Conservation (phyloP, 331 rosid species). For the Malus hybrid region DNA sequence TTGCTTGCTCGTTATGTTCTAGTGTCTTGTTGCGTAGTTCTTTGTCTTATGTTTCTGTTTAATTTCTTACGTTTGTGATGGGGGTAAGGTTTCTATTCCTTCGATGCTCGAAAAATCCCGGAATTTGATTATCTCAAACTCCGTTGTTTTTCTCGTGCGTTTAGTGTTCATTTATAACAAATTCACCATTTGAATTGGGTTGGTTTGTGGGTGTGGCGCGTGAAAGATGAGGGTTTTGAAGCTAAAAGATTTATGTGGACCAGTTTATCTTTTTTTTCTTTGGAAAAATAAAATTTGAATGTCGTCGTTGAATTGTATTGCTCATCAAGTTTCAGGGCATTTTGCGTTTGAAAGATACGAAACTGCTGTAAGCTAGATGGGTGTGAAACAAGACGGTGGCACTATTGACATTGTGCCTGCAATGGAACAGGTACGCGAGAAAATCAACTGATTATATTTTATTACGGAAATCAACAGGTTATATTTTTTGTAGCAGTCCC, state of each 20-base stretch:
- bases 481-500: neutral
- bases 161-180: neutral
- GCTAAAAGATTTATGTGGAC: neutral
- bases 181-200: neutral
- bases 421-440: constrained; percentile 28
- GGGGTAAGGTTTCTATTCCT: neutral
- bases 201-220: neutral
- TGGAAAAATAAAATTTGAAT: neutral
- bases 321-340: neutral
- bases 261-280: neutral
- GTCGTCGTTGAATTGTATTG: neutral
- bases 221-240: neutral
- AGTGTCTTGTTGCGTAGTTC: neutral
- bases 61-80: neutral
- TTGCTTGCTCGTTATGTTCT: neutral
- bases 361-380: constrained; percentile 29
- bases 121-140: neutral
- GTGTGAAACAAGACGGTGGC: constrained; percentile 21
- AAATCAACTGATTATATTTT: neutral
- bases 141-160: neutral
- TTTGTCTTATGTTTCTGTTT: neutral
- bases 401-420: constrained; percentile 18
- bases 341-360: neutral
- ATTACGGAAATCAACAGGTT: neutral
- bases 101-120: neutral